Evolutionary conservation across 1,284 basidiomycete genomes (phyloP), one percentile per base, ranked within the genome.

Genomic region (Entoloma clypeatum): DNA sequence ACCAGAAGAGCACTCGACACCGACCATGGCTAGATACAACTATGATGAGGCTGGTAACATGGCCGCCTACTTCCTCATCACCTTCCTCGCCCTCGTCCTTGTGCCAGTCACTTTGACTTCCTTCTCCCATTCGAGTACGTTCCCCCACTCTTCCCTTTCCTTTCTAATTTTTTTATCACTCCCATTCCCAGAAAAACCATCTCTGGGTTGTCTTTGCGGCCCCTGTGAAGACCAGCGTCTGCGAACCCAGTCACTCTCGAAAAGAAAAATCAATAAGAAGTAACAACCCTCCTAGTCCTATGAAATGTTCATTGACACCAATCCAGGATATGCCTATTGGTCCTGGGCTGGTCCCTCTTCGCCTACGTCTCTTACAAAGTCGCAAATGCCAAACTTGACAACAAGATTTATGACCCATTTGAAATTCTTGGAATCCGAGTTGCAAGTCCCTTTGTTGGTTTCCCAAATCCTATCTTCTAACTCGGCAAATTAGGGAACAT

Each of bases 11-110:
- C 31, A n/a, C n/a, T n/a, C n/a, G n/a, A n/a, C 24, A 11, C 11
- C 36, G 30, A 30, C 37, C 33, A 52, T 52, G 50, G 50, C 50
- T 19, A 49, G 50, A 35, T 89, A 89, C 66, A 72, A 79, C 63
- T 94, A 94, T 65, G 92, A 94, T 66, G 90, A 93, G 67, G 78
- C 79, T 38, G 91, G 92, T 51, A 83, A 81, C 52, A 86, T 94
- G 78, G 90, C 91, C 55, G 77, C 84, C 22, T 94, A 92, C 68
- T 94, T 94, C 65, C 67, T 91, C 47, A 79, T 94, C 44, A 90
- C 90, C 6, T 84, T 92, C 60, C 80, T 95, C 50, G 79, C 80
- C 39, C 72, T 94, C 50, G 59, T 91, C 41, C 79, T 95, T 44
- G 62, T 91, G 31, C 92, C 92, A 0, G 61, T 85, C 48, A 86